A percentile compares a stretch with the other conserved stretches of the same genome.
Conservation (phyloP, 768 basidiomycete genomes). For the Amanita pallidorosea region DNA sequence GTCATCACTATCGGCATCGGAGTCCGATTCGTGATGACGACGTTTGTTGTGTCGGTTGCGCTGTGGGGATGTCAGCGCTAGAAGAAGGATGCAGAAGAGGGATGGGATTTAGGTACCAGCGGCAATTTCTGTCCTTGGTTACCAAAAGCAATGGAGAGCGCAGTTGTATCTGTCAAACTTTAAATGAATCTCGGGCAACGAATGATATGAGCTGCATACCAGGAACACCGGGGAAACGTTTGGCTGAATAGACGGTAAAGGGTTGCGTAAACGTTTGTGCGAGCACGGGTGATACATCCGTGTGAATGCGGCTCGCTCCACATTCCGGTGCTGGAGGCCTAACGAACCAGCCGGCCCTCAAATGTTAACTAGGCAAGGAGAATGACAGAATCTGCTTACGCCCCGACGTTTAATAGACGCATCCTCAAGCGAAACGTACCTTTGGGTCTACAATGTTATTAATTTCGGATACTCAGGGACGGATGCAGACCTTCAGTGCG, state of each 20-base stretch:
- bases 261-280: constrained; percentile 77
- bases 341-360: constrained; percentile 5
- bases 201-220: constrained; percentile 33
- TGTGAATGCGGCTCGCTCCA: constrained; percentile 57
- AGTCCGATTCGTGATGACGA: constrained; percentile 50
- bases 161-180: constrained; percentile 60
- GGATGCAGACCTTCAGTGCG: constrained; percentile 69
- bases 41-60: constrained; percentile 75
- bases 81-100: constrained; percentile 12
- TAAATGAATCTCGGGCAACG: constrained; percentile 56
- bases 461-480: constrained; percentile 6
- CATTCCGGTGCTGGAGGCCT: constrained; percentile 68
- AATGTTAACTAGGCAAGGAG: constrained; percentile 8
- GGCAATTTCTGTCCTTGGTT: constrained; percentile 88
- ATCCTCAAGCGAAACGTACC: constrained; percentile 81
- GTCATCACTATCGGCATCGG: constrained; percentile 60
- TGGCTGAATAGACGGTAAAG: constrained; percentile 85
- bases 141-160: constrained; percentile 79
- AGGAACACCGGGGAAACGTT: constrained; percentile 91
- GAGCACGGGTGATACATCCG: constrained; percentile 60
- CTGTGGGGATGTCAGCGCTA: constrained; percentile 24
- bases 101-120: constrained; percentile 41
- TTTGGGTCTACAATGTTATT: constrained; percentile 16
- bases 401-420: constrained; percentile 83
- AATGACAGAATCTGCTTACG: constrained; percentile 46